A percentile compares a stretch with the other conserved stretches of the same genome.
phyloP scores from a whole-genome alignment of 106 monocot genomes.

The Cymbidium sinense region DNA sequence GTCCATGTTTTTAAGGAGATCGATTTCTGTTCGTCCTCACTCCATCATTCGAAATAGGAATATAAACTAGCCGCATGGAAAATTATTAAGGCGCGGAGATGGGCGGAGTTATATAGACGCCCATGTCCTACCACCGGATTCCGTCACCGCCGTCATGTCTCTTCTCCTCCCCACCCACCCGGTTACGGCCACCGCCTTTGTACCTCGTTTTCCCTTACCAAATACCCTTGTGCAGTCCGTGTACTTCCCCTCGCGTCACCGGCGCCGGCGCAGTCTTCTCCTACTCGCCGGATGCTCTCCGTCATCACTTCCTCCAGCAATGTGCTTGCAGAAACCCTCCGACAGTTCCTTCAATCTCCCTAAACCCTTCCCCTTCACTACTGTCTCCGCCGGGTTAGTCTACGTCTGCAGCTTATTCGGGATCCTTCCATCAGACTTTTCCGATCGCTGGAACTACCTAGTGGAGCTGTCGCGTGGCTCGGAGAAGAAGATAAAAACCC shows the following conservation, averaged over 20 bases:
- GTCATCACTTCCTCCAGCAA: not conserved
- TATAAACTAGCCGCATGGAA: too few relatives aligned
- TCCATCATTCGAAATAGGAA: not conserved
- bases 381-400: conserved; percentile 15
- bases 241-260: not conserved
- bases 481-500: conserved; percentile 16
- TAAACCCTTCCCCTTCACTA: conserved; percentile 1
- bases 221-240: not conserved
- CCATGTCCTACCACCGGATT: not conserved
- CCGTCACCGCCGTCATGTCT: conserved; percentile 4
- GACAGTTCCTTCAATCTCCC: not conserved
- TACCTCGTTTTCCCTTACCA: not conserved
- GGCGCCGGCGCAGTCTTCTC: not conserved
- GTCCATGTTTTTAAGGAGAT: not conserved
- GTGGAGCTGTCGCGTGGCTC: conserved; percentile 20
- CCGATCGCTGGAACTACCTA: conserved; percentile 27
- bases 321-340: not conserved
- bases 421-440: conserved; percentile 25
- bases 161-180: not conserved
- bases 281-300: not conserved
- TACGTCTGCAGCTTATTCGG: conserved; percentile 15
- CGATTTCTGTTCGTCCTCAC: not conserved
- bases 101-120: not conserved
- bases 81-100: too few relatives aligned
- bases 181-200: not conserved